Conservation (phyloP, 2,329 filamentous ascomycete genomes). For the Stachybotrys echinatus region DNA sequence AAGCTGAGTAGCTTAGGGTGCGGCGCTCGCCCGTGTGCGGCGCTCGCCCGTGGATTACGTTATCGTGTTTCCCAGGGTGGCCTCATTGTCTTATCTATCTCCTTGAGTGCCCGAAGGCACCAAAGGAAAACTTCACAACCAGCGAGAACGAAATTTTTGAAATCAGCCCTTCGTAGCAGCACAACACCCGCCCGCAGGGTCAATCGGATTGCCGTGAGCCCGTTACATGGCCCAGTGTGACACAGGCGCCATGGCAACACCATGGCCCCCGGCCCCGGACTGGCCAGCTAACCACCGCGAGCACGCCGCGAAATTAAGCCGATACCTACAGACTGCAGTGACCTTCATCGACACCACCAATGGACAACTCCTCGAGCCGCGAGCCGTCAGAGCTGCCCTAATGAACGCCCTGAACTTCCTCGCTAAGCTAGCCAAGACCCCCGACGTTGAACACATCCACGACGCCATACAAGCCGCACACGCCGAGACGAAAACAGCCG, state of each 20-base stretch:
- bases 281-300: too few species aligned
- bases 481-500: neutral
- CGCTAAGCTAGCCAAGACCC: neutral
- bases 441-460: neutral
- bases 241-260: slow-evolving; percentile 1
- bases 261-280: slow-evolving; percentile 3
- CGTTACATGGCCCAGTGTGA: slow-evolving; percentile 2
- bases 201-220: slow-evolving; percentile 3
- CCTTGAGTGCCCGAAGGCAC: too few species aligned
- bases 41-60: neutral
- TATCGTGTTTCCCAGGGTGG: too few species aligned
- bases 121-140: neutral
- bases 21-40: neutral
- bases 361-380: neutral
- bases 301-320: too few species aligned
- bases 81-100: too few species aligned
- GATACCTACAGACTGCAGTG: too few species aligned
- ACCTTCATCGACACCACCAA: slow-evolving; percentile 1
- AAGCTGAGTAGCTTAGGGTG: too few species aligned
- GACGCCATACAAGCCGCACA: slow-evolving; percentile 1
- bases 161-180: neutral
- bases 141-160: slow-evolving; percentile 2
- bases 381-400: neutral
- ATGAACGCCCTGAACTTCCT: neutral
- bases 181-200: slow-evolving; percentile 1